Conservation (phyloP, 306 rosid species). For the Cicer yamashitae region DNA sequence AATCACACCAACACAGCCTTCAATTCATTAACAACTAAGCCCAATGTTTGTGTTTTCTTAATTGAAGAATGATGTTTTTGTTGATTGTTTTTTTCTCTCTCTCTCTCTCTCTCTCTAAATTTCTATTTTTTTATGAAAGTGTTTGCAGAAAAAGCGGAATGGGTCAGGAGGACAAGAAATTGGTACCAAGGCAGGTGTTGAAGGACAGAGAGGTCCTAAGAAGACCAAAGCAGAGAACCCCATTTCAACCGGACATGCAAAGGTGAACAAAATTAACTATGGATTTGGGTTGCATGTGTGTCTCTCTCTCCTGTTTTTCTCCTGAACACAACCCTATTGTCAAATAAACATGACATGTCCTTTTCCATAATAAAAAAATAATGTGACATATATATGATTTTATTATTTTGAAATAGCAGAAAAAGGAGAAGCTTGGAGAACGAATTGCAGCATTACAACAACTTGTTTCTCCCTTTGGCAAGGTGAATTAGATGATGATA, state of each 20-base stretch:
- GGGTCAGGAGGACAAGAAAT: slow-evolving; percentile 53
- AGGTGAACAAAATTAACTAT: slow-evolving; percentile 45
- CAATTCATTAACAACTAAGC: slow-evolving; percentile 44
- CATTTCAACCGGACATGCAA: slow-evolving; percentile 56
- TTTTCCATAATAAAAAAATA: slow-evolving; percentile 10
- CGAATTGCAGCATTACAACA: slow-evolving; percentile 81
- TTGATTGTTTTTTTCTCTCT: not conserved
- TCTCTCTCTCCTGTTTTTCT: slow-evolving; percentile 6
- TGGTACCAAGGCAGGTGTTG: slow-evolving; percentile 19
- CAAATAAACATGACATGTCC: slow-evolving; percentile 2
- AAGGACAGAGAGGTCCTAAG: slow-evolving; percentile 56
- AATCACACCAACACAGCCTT: slow-evolving; percentile 38
- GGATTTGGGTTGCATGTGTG: not conserved
- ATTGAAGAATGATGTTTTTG: not conserved
- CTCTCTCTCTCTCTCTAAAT: not conserved
- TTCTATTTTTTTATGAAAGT: slow-evolving; percentile 4
- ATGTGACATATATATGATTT: not conserved
- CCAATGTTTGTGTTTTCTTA: slow-evolving; percentile 48
- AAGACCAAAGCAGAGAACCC: slow-evolving; percentile 59
- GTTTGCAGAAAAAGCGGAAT: slow-evolving; percentile 64
- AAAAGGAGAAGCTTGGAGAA: slow-evolving; percentile 86
- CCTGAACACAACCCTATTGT: slow-evolving; percentile 16
- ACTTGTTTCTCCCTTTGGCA: slow-evolving; percentile 95
- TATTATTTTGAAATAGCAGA: slow-evolving; percentile 47
- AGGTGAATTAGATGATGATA: slow-evolving; percentile 50